These are phyloP conservation scores for Cicer pinnatifidum DNA, from an alignment of 306 rosid species.

Conservation along the genomic window DNA sequence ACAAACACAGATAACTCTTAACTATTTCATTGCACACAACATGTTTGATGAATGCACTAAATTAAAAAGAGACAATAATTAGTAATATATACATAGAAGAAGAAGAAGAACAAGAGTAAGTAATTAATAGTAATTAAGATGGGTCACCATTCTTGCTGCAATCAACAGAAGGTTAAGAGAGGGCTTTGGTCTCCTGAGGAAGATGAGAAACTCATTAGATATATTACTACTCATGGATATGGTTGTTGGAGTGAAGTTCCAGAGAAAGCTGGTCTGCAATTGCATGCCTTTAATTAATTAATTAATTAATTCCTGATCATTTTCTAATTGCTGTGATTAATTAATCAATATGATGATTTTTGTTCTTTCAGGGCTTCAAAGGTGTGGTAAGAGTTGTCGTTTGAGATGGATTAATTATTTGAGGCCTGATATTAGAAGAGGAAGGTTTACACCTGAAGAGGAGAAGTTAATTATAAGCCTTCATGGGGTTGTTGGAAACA, in stretches of 20 bases:
- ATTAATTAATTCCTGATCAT: background rate
- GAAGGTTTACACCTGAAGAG: conserved; percentile 92
- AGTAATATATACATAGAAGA: background rate
- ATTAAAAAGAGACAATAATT: conserved; percentile 5
- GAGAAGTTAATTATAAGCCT: conserved; percentile 94
- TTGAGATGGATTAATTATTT: conserved; percentile 97
- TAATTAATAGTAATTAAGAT: conserved; percentile 33
- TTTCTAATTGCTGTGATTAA: too few species aligned
- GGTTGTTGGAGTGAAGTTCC: conserved; percentile 99
- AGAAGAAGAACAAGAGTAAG: background rate
- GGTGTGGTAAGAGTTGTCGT: conserved; percentile 98
- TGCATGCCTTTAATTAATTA: background rate
- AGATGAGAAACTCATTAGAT: conserved; percentile 91
- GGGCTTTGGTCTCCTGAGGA: conserved; percentile 99
- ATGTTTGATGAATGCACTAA: conserved; percentile 35
- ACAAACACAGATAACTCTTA: conserved; percentile 39
- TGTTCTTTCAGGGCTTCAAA: conserved; percentile 73
- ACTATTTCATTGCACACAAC: conserved; percentile 40
- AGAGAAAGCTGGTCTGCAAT: conserved; percentile 82
- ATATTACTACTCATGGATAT: conserved; percentile 91
- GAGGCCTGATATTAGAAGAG: conserved; percentile 98
- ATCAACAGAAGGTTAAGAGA: conserved; percentile 97
- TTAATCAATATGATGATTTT: background rate
- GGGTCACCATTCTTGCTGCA: conserved; percentile 99
- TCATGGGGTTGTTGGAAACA: conserved; percentile 96